Conservation (phyloP, 805 yeast genomes). For the Myxozyma neotropica region DNA sequence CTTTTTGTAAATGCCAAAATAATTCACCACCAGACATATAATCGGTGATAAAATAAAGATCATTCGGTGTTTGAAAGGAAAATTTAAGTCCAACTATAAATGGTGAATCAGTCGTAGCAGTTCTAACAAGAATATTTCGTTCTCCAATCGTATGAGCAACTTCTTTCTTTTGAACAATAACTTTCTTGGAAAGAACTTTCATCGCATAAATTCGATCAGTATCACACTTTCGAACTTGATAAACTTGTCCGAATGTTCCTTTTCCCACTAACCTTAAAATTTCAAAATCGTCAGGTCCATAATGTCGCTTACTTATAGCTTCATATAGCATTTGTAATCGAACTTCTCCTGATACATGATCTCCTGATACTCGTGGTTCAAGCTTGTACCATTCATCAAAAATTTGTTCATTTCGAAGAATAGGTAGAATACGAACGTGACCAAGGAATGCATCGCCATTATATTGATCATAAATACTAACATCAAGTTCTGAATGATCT, state of each 20-base stretch:
- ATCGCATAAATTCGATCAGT: slow-evolving; percentile 92
- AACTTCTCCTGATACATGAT: slow-evolving; percentile 77
- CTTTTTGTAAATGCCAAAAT: slow-evolving; percentile 95
- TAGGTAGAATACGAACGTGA: slow-evolving; percentile 73
- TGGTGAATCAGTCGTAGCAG: slow-evolving; percentile 85
- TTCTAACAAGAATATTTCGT: slow-evolving; percentile 88
- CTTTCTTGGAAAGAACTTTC: slow-evolving; percentile 94
- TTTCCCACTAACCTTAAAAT: slow-evolving; percentile 87
- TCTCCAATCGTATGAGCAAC: slow-evolving; percentile 98
- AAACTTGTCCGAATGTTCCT: slow-evolving; percentile 98
- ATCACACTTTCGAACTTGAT: slow-evolving; percentile 90
- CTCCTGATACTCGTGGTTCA: slow-evolving; percentile 56
- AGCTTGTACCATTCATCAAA: slow-evolving; percentile 74
- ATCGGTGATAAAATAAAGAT: slow-evolving; percentile 90
- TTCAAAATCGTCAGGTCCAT: slow-evolving; percentile 94
- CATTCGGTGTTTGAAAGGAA: slow-evolving; percentile 93
- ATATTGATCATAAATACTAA: slow-evolving; percentile 87
- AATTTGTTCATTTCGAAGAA: slow-evolving; percentile 45
- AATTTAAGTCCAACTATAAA: slow-evolving; percentile 95
- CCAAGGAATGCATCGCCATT: slow-evolving; percentile 85
- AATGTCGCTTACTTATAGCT: slow-evolving; percentile 68
- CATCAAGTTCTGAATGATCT: slow-evolving; percentile 77
- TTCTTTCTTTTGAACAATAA: slow-evolving; percentile 94
- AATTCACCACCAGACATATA: slow-evolving; percentile 98
- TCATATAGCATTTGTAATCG: slow-evolving; percentile 74